Percentiles rank a stretch among this genome's conserved stretches.
These are phyloP conservation scores for Alectoria sarmentosa DNA, from an alignment of 495 filamentous ascomycete species.

Conservation along the genomic window DNA sequence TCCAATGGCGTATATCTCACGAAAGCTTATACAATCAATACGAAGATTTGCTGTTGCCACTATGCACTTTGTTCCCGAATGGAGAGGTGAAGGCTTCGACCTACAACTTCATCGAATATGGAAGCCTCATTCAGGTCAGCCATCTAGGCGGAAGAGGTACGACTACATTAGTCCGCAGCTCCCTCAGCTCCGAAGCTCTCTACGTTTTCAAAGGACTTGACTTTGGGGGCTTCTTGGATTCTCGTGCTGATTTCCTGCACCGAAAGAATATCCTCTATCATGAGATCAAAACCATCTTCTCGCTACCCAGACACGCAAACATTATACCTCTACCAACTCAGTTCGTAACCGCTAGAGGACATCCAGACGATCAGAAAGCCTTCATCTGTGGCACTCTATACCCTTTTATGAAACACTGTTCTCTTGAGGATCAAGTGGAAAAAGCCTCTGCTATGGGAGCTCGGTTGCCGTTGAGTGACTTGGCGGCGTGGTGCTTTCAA, in stretches of 20 bases:
- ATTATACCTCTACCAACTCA: background rate
- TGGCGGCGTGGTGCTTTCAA: constrained; percentile 24
- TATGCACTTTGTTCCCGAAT: background rate
- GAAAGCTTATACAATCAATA: background rate
- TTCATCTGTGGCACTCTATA: constrained; percentile 13
- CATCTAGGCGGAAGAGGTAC: background rate
- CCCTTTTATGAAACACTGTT: constrained; percentile 15
- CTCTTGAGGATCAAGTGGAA: constrained; percentile 11
- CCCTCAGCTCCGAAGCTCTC: background rate
- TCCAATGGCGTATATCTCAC: background rate
- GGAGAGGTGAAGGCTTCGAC: background rate
- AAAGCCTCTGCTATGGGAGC: background rate
- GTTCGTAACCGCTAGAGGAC: constrained; percentile 1
- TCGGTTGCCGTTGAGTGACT: background rate
- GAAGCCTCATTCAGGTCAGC: background rate
- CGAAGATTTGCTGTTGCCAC: background rate
- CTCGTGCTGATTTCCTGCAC: background rate
- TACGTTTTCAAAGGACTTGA: background rate
- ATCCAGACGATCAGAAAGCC: background rate
- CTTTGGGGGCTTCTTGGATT: background rate
- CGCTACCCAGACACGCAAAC: background rate
- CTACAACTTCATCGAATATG: background rate
- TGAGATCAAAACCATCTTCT: background rate
- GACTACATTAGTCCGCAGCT: background rate
- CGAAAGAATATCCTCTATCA: background rate